These are phyloP conservation scores for Penicillium corylophilum DNA, from an alignment of 2,329 filamentous ascomycete species.

Conservation along the genomic window DNA sequence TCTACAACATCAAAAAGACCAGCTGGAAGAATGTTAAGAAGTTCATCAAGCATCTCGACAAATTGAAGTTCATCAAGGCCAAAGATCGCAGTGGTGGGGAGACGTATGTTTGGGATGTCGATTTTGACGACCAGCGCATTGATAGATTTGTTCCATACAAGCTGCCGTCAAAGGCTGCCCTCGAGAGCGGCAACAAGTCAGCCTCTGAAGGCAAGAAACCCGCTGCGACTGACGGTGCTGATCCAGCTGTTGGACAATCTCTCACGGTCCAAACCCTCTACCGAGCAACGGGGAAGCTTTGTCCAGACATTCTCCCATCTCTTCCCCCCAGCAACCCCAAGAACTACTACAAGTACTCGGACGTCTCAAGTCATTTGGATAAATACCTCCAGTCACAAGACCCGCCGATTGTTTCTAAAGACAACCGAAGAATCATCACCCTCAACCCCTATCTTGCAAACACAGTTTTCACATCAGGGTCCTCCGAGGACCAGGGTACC, in stretches of 20 bases:
- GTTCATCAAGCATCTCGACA: slow-evolving; percentile 67
- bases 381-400: slow-evolving; percentile 59
- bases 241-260: slow-evolving; percentile 46
- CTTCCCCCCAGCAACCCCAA: slow-evolving; percentile 49
- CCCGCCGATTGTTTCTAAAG: slow-evolving; percentile 52
- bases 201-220: slow-evolving; percentile 30
- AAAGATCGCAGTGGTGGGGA: slow-evolving; percentile 66
- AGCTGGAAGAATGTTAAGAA: slow-evolving; percentile 70
- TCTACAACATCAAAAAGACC: slow-evolving; percentile 67
- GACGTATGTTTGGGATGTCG: slow-evolving; percentile 63
- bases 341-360: slow-evolving; percentile 59
- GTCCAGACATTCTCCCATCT: slow-evolving; percentile 53
- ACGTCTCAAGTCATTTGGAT: slow-evolving; percentile 58
- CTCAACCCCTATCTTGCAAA: slow-evolving; percentile 64
- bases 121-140: slow-evolving; percentile 59
- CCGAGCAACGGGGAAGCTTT: slow-evolving; percentile 58
- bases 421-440: slow-evolving; percentile 61
- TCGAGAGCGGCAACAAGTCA: slow-evolving; percentile 43
- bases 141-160: slow-evolving; percentile 61
- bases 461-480: slow-evolving; percentile 56
- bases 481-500: slow-evolving; percentile 55
- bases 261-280: slow-evolving; percentile 54
- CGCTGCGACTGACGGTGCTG: slow-evolving; percentile 25
- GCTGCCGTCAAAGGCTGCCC: slow-evolving; percentile 57
- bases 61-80: slow-evolving; percentile 60